Evolutionary conservation across 2,329 filamentous ascomycete species (phyloP).

Genomic region (Sporothrix phasma): DNA sequence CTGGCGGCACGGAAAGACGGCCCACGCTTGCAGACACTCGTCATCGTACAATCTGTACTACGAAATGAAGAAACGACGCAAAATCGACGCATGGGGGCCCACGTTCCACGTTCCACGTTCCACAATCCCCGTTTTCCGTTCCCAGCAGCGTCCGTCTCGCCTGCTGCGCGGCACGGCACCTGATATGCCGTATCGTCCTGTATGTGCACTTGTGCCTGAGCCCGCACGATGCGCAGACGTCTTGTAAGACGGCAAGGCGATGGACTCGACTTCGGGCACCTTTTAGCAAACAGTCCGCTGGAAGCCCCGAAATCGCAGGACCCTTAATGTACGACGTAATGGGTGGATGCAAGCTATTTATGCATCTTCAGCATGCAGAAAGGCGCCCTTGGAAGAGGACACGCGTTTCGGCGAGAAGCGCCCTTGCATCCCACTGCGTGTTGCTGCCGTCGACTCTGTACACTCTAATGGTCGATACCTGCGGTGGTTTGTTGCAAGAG

Average conservation of each 20-base stretch:
- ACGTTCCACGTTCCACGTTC: too few species aligned
- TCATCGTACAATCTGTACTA: neutral
- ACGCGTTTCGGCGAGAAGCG: neutral
- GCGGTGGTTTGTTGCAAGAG: neutral
- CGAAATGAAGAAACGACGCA: neutral
- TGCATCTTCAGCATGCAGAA: too few species aligned
- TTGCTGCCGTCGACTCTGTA: neutral
- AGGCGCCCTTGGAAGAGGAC: neutral
- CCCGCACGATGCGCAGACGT: too few species aligned
- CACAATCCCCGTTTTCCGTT: too few species aligned
- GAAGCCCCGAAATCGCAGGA: neutral
- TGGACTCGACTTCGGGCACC: too few species aligned
- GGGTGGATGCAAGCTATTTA: neutral
- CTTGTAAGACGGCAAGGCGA: too few species aligned
- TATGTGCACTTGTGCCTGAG: too few species aligned
- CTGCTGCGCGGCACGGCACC: too few species aligned
- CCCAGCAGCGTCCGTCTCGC: neutral
- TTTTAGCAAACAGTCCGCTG: too few species aligned
- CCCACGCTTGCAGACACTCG: neutral
- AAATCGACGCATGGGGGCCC: neutral
- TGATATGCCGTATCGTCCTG: too few species aligned
- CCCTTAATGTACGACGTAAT: neutral
- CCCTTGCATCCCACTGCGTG: conserved; percentile 2
- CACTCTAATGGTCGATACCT: neutral
- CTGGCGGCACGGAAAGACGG: neutral